Conservation (phyloP, 177 flowering plant genomes). For the Viscum album region DNA sequence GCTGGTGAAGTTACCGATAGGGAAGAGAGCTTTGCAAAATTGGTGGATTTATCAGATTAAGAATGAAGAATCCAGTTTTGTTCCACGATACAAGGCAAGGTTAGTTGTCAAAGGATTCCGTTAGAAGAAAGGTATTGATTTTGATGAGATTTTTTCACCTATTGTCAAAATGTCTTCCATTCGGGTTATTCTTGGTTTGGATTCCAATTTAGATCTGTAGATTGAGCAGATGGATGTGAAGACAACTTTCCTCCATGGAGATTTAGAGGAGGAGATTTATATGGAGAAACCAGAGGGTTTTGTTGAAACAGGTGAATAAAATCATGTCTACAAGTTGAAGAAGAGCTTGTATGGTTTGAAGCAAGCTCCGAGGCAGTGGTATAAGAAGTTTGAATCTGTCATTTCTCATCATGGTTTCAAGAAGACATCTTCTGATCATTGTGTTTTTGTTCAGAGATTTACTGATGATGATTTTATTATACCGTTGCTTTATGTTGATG, state of each 20-base stretch:
- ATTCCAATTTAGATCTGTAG: neutral
- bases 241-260: neutral
- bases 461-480: too few relatives aligned
- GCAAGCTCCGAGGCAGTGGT: neutral
- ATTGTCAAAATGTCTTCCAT: neutral
- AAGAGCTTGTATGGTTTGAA: neutral
- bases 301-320: neutral
- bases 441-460: too few relatives aligned
- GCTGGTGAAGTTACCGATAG: neutral
- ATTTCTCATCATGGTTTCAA: too few relatives aligned
- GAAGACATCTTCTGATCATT: too few relatives aligned
- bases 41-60: neutral
- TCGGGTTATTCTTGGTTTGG: neutral
- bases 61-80: neutral
- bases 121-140: neutral
- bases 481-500: too few relatives aligned
- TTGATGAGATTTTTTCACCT: neutral
- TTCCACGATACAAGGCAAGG: neutral
- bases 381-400: too few relatives aligned
- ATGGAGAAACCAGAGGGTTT: neutral
- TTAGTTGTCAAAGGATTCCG: neutral
- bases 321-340: neutral
- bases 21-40: neutral
- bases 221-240: neutral
- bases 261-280: neutral